Evolutionary conservation across 2,329 filamentous ascomycete species (phyloP), one percentile per base, ranked within the genome.

Genomic region (Sclerotinia glacialis): DNA sequence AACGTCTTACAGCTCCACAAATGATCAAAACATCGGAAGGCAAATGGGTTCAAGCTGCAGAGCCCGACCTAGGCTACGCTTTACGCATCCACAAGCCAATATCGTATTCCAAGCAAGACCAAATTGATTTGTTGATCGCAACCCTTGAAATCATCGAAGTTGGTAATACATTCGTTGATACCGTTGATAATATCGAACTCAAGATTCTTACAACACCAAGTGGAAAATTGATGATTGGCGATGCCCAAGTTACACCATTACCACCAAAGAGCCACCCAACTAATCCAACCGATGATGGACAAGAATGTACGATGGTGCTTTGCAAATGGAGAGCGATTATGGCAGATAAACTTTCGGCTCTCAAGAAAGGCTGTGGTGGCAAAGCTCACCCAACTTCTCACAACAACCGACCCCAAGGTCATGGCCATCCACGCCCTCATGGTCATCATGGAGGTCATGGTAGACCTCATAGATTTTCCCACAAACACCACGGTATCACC

Each of bases 141-240:
- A 80, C 84, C 69, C 77, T 90, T 47, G 80, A 85, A 70, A 82
- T 90, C 68, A 81, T 87, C 67, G 83, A 87, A 74, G 83, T 90
- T 34, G 85, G 84, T 67, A 77, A 81, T 64, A 78, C 80, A 53
- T 85, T 86, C 67, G 76, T 89, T 65, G 78, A 84, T 54, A 80
- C 78, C 31, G 79, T 88, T 31, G 82, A 84, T 47, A 78, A 78
- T 37, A 80, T 92, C 67, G 82, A 84, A 55, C 79, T 91, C 55
- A 84, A 83, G 71, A 79, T 91, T 23, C 80, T 92, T 75, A 84
- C 87, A 79, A 85, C 83, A 0, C 80, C 81, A 5, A 77, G 77
- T 21, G 82, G 82, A 64, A 82, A 83, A 59, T 78, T 90, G 47
- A 76, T 85, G 75, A 85, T 90, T 70, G 80, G 78, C 53, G 78